Conservation (phyloP, 1,139 yeast species). For the Geotrichum bryndzae region DNA sequence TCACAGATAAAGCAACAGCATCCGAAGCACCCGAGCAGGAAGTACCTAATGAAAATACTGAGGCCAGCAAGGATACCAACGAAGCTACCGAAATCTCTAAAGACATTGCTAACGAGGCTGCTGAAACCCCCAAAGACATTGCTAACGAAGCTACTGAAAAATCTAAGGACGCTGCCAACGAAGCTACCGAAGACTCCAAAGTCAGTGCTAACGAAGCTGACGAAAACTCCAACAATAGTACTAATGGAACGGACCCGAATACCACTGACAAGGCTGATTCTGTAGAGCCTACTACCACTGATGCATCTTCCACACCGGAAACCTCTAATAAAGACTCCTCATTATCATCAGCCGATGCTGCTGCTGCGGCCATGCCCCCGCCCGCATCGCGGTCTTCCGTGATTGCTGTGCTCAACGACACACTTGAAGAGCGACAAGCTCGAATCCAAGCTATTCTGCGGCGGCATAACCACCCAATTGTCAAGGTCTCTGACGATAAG, state of each 20-base stretch:
- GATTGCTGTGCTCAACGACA: background rate
- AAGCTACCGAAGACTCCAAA: too few species aligned
- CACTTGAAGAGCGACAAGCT: slow-evolving; percentile 11
- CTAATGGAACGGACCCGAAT: background rate
- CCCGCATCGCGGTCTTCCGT: background rate
- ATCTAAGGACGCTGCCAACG: too few species aligned
- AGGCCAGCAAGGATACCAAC: slow-evolving; percentile 2
- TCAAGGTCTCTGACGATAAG: slow-evolving; percentile 3
- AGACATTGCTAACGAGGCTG: too few species aligned
- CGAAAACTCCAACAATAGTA: too few species aligned
- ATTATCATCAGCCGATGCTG: background rate
- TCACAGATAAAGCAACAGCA: slow-evolving; percentile 8
- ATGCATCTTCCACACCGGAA: background rate
- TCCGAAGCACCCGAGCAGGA: slow-evolving; percentile 27
- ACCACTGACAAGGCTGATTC: background rate
- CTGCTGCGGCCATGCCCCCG: background rate
- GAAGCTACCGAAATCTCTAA: background rate
- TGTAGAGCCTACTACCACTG: background rate
- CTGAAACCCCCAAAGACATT: too few species aligned
- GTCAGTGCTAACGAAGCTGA: too few species aligned
- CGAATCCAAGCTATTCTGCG: slow-evolving; percentile 16
- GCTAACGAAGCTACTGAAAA: too few species aligned
- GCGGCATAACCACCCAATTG: slow-evolving; percentile 18
- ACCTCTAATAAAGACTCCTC: background rate
- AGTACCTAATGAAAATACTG: background rate